Base-by-base conservation (phyloP, 2,329 filamentous ascomycete species). In the Fusarium sp. region DNA sequence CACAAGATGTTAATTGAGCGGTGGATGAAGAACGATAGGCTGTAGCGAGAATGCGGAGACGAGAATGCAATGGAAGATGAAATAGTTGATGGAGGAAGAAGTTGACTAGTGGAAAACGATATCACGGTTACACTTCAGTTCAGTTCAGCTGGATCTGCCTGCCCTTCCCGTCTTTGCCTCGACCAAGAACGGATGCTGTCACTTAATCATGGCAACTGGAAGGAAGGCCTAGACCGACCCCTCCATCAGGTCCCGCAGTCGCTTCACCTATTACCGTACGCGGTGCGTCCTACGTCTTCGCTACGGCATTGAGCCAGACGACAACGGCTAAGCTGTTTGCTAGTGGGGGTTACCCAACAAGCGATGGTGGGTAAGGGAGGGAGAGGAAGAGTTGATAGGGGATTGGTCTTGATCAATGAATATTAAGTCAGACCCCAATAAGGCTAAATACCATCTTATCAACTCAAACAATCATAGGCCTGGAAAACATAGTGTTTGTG, bases 241-340 rank as follows among this genome's bases (percentile, higher is more conserved):
- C 64, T 54, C 49, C 25, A 54, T 29, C 35, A 39, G 33, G 49
- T 54, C 33, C 49, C 39, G 29, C 23, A 48, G 19, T 27, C 23
- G 29, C 23, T 23, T 49, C 55, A 57, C 41, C 41, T 49, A 37
- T 57, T 58, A 31, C 31, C 55, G 7, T 27, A 29, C 41, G 14
- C 31, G 31, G 31, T 48, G 29, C 33, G 12, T 42, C 49, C 42
- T 68, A 42, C 55, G 58, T 63, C 33, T 41, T 56, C 57, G 21
- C 35, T 54, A 55, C 70, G 46, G 69, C 58, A 45, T 64, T 60
- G 39, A 64, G 49, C 65, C 46, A 46, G 55, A 68, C 55, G 27
- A 35, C 63, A 54, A 49, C 23, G 42, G 23, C 16, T 48, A 72
- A 70, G 68, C 68, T 70, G 69, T 55, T 69, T 65, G 59, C 54